Percentiles rank a stretch among this genome's conserved stretches.
Evolutionary conservation across 371 early-diverging fungal species (phyloP).

Genomic region (Mortierella sp.): DNA sequence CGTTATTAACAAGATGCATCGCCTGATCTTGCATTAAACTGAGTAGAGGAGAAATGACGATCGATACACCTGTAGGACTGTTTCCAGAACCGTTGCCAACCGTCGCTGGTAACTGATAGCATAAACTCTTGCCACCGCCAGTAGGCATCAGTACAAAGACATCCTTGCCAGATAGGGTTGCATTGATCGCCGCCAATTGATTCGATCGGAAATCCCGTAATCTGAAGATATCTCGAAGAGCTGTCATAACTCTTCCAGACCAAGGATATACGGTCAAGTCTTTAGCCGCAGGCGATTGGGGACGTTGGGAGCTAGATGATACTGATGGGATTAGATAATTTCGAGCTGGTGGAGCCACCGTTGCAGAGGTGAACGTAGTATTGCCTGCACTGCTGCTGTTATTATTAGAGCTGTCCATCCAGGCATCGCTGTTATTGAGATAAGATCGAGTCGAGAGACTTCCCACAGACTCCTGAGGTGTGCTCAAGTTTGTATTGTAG

Average conservation of each 20-base stretch:
- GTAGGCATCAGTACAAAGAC: constrained; percentile 99
- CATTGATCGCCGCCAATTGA: constrained; percentile 96
- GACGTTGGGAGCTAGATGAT: not conserved
- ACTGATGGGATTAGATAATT: not conserved
- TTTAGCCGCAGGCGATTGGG: constrained; percentile 24
- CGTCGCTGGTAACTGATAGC: constrained; percentile 98
- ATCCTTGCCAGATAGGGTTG: constrained; percentile 89
- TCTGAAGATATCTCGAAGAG: constrained; percentile 79
- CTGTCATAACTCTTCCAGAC: constrained; percentile 84
- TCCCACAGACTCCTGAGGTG: not conserved
- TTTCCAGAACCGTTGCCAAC: constrained; percentile 54
- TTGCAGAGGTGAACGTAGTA: not conserved
- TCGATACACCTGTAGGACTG: constrained; percentile 85
- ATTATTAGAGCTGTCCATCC: not conserved
- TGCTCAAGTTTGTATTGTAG: not conserved
- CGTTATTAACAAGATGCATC: constrained; percentile 78
- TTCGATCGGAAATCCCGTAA: constrained; percentile 90
- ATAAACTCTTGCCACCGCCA: constrained; percentile 99
- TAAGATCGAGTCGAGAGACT: not conserved
- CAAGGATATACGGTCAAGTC: constrained; percentile 69
- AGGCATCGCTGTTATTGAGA: not conserved
- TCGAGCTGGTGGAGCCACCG: not conserved
- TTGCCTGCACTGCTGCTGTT: not conserved
- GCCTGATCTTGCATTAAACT: constrained; percentile 99
- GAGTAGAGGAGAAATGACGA: constrained; percentile 97